Evolutionary conservation across 805 yeast genomes (phyloP), one percentile per base, ranked within the genome.

Genomic region (Priceomyces fermenticarens): DNA sequence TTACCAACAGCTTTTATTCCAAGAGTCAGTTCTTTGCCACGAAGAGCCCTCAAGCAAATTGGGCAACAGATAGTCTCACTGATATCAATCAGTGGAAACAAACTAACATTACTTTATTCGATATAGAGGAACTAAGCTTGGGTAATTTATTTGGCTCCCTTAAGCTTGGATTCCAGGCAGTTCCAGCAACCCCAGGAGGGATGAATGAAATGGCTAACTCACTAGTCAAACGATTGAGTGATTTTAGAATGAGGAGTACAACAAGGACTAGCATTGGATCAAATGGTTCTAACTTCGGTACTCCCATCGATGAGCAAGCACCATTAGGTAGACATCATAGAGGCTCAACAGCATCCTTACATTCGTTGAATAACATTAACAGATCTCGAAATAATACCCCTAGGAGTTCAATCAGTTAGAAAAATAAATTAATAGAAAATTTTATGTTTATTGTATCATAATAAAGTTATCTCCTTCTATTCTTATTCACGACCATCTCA

Each of bases 401-500:
- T 1, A 48, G 69, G 33, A 65, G 60, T 47, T 61, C 68, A n/a
- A 51, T 62, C 30, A 60, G 69, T 36, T 42, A 36, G 36, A 41
- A 36, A 33, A 11, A 11, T 40, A 31, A 30, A 14, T 35, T 29
- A 28, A 29, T 16, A 17, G 26, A 35, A 30, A 38, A 26, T 25
- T n/a, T 7, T 32, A 26, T 28, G 13, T 27, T 13, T 16, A 12
- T 32, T 29, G 14, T 17, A 15, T 7, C 20, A 25, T 12, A 16
- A 32, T 10, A 26, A 17, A 8, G 17, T 32, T 23, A 14, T 36
- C 25, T 16, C 26, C 35, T 32, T 32, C 35, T 32, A 17, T 26
- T 26, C 55, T 79, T 81, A 55, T 78, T 82, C 53, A 82, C 88
- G 3, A 91, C 97, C 45, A 88, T 63, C 52, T 89, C 93, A 56